Conservation (phyloP, 2,329 filamentous ascomycete species). For the Triangularia setosa region DNA sequence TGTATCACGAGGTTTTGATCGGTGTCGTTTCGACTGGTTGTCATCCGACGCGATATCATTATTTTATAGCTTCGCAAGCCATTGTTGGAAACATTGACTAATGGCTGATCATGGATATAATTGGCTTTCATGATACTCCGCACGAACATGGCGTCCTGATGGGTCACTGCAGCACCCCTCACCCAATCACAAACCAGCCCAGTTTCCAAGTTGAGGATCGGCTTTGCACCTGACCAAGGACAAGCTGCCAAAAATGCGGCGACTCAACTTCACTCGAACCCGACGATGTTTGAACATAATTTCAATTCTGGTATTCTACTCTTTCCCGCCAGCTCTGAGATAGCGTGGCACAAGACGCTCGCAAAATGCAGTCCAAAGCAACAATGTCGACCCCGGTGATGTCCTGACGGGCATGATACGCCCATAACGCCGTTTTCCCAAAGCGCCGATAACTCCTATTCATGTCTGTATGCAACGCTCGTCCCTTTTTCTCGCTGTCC, state of each 20-base stretch:
- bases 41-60: no score
- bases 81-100: background rate
- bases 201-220: background rate
- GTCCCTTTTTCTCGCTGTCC: background rate
- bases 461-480: conserved; percentile 1
- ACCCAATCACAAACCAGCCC: background rate
- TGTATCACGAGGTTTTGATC: background rate
- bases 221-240: conserved; percentile 2
- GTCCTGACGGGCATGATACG: background rate
- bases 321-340: background rate
- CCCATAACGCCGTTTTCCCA: background rate
- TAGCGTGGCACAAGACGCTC: background rate
- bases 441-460: background rate
- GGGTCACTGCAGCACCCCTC: background rate
- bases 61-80: background rate
- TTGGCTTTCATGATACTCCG: conserved; percentile 1
- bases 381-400: background rate
- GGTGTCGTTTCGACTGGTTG: background rate
- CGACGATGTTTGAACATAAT: background rate
- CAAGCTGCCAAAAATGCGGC: background rate
- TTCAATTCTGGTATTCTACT: background rate
- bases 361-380: background rate
- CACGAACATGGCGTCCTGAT: background rate
- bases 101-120: background rate
- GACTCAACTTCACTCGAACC: background rate